A percentile compares a stretch with the other conserved stretches of the same genome.
Conservation (phyloP, 2,329 filamentous ascomycete species). For the Leptosphaerulina australis region DNA sequence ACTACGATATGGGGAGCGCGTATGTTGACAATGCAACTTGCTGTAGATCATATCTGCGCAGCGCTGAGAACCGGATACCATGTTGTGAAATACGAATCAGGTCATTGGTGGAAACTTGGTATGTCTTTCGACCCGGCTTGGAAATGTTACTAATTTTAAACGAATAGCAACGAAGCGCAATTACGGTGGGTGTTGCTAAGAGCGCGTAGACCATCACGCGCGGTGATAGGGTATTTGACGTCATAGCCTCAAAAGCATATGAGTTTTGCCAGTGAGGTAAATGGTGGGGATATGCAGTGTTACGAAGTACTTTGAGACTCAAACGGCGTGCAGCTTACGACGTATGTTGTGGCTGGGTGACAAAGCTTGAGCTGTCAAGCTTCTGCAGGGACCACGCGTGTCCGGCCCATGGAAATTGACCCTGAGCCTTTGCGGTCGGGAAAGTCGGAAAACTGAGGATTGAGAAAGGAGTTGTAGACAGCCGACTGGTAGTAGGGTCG, state of each 20-base stretch:
- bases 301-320: not conserved
- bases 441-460: not conserved
- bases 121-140: not conserved
- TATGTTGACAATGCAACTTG: too few relatives aligned
- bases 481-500: not conserved
- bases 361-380: slow-evolving; percentile 1
- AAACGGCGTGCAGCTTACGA: not conserved
- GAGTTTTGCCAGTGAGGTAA: not conserved
- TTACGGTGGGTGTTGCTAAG: not conserved
- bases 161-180: not conserved
- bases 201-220: not conserved
- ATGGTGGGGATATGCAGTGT: not conserved
- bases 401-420: not conserved
- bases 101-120: not conserved
- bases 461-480: not conserved
- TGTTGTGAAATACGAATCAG: not conserved
- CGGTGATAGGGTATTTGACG: not conserved
- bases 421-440: not conserved
- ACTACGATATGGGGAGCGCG: not conserved
- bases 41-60: not conserved
- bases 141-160: not conserved
- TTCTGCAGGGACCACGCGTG: slow-evolving; percentile 4
- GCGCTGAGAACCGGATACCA: not conserved
- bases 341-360: not conserved
- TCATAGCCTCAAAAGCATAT: not conserved